A percentile compares a stretch with the other conserved stretches of the same genome.
These are phyloP conservation scores for Boletus reticulatus DNA, from an alignment of 768 basidiomycete genomes.

Conservation along the genomic window DNA sequence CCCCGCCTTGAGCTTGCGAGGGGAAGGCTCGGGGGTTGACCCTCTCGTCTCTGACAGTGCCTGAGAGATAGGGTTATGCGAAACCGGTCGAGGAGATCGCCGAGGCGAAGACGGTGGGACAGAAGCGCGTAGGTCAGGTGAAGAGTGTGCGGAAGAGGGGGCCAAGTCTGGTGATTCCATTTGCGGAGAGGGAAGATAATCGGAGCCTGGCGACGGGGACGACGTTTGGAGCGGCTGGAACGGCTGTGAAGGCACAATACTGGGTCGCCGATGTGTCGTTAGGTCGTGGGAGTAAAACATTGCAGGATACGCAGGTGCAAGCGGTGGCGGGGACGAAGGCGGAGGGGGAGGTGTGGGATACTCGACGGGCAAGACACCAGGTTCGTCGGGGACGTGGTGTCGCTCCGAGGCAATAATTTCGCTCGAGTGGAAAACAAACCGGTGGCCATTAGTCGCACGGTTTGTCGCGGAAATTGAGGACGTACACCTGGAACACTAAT, in stretches of 20 bases:
- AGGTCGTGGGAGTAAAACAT: slow-evolving; percentile 21
- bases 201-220: slow-evolving; percentile 11
- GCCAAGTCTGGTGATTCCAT: slow-evolving; percentile 21
- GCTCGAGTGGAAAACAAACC: slow-evolving; percentile 81
- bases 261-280: slow-evolving; percentile 23
- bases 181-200: slow-evolving; percentile 24
- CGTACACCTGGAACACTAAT: slow-evolving; percentile 68
- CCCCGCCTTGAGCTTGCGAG: slow-evolving; percentile 49
- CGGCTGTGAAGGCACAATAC: slow-evolving; percentile 15
- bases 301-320: slow-evolving; percentile 30
- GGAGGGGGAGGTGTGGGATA: slow-evolving; percentile 31
- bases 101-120: slow-evolving; percentile 19
- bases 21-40: slow-evolving; percentile 21
- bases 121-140: slow-evolving; percentile 22
- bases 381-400: slow-evolving; percentile 60
- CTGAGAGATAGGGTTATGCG: slow-evolving; percentile 7
- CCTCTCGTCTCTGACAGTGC: slow-evolving; percentile 12
- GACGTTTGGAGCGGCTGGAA: slow-evolving; percentile 22
- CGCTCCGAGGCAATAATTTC: slow-evolving; percentile 65
- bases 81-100: slow-evolving; percentile 22
- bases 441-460: slow-evolving; percentile 78
- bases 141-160: slow-evolving; percentile 23
- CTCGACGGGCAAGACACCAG: slow-evolving; percentile 54
- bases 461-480: slow-evolving; percentile 64
- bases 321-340: slow-evolving; percentile 32